Evolutionary conservation across 805 yeast species (phyloP), one percentile per base, ranked within the genome.

Genomic region (Aciculoconidium aculeatum): DNA sequence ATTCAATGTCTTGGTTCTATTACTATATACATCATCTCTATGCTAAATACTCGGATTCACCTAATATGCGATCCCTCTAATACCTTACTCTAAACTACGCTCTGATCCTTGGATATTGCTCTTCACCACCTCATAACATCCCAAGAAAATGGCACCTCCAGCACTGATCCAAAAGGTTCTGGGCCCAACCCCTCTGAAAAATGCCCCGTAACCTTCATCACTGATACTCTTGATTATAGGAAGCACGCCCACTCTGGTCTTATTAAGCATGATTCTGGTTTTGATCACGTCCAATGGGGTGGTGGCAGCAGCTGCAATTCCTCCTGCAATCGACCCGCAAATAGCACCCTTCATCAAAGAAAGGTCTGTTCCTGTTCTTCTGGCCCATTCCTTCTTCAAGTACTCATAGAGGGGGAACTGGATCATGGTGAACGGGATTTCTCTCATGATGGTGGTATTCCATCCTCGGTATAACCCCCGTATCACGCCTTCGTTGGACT

Each of bases 151-250:
- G 11, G 97, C 96, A 16, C 99, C 99, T 12, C 99, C 99, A 4
- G 94, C 92, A 59, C 94, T 80, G 34, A 92, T 90, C 98, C 98
- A 92, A 75, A 83, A 67, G 0, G 96, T 88, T 53, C 99, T 70
- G 4, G 99, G 97, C 1, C 95, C 96, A 15, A 90, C 69, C 9
- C 99, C 99, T 27, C 72, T 72, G 50, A 75, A 72, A 41, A 92
- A 86, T 1, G 81, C 86, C 6, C 51, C 42, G 22, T 64, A 58
- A 0, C 96, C 96, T 51, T 87, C 96, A 32, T 82, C 87, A 12
- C 48, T 51, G 27, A 88, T 68, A 7, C 60, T 65, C 18, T 49
- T 56, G 2, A 80, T 73, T 35, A 87, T 53, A 8, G 52, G 42
- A 4, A 54, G 23, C 0, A 77, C 56, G 0, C 78, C 55, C 0